Evolutionary conservation across 306 rosid species (phyloP).

Genomic region (Dalbergia cultrata): DNA sequence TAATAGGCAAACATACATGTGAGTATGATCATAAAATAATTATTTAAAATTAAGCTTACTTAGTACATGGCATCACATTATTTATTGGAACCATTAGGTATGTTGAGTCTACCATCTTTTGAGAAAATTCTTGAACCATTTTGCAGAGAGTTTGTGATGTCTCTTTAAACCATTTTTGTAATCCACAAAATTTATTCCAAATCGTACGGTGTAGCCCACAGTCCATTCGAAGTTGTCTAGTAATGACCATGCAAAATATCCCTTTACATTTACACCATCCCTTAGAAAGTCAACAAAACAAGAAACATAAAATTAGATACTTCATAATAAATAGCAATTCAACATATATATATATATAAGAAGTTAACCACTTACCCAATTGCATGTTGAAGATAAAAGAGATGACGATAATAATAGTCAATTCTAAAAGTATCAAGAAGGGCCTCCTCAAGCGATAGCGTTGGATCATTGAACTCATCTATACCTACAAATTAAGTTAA

Average conservation of each 20-base stretch:
- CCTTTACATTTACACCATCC: slow-evolving; percentile 61
- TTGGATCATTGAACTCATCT: slow-evolving; percentile 56
- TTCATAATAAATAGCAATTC: neutral
- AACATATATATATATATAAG: too few relatives aligned
- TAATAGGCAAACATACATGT: too few relatives aligned
- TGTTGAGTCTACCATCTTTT: neutral
- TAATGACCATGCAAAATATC: slow-evolving; percentile 73
- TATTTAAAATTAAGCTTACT: too few relatives aligned
- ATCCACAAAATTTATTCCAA: slow-evolving; percentile 65
- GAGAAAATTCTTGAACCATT: slow-evolving; percentile 62
- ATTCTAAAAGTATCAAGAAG: slow-evolving; percentile 59
- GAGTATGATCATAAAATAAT: too few relatives aligned
- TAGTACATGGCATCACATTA: neutral
- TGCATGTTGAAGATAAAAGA: slow-evolving; percentile 54
- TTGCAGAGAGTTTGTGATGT: slow-evolving; percentile 53
- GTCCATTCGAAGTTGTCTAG: slow-evolving; percentile 72
- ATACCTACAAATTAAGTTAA: slow-evolving; percentile 46
- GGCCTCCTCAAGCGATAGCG: slow-evolving; percentile 51
- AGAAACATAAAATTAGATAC: neutral
- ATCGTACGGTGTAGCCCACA: slow-evolving; percentile 55
- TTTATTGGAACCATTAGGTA: neutral
- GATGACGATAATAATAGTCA: slow-evolving; percentile 58
- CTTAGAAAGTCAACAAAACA: slow-evolving; percentile 14
- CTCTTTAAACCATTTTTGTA: slow-evolving; percentile 51
- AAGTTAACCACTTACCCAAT: slow-evolving; percentile 46